Evolutionary conservation across 2,329 filamentous ascomycete genomes (phyloP).

Genomic region (Proliferodiscus dingleyae): DNA sequence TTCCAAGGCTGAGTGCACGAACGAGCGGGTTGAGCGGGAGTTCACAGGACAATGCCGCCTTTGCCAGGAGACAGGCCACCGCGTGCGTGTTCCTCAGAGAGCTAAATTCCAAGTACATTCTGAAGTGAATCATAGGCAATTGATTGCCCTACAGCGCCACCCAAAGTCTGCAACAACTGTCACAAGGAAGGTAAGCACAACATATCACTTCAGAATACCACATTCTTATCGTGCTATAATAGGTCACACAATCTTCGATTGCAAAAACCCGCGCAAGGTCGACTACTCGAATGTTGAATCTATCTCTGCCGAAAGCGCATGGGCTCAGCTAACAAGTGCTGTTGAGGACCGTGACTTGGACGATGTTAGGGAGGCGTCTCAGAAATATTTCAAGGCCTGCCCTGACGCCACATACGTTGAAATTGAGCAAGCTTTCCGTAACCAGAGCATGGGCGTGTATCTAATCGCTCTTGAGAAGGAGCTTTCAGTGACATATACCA

Average conservation of each 20-base stretch:
- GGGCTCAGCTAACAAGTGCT: slow-evolving; percentile 50
- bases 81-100: slow-evolving; percentile 24
- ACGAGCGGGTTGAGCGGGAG: slow-evolving; percentile 41
- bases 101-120: not conserved
- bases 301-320: slow-evolving; percentile 50
- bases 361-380: slow-evolving; percentile 54
- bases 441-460: slow-evolving; percentile 48
- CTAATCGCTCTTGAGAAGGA: slow-evolving; percentile 59
- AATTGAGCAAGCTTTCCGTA: slow-evolving; percentile 57
- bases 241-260: slow-evolving; percentile 52
- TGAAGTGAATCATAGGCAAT: slow-evolving; percentile 33
- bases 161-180: slow-evolving; percentile 57
- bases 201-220: not conserved
- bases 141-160: slow-evolving; percentile 58
- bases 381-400: slow-evolving; percentile 57
- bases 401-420: slow-evolving; percentile 54
- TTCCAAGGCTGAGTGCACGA: slow-evolving; percentile 59
- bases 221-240: slow-evolving; percentile 25
- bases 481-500: slow-evolving; percentile 53
- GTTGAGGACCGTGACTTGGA: slow-evolving; percentile 53
- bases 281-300: slow-evolving; percentile 47
- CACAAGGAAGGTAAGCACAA: slow-evolving; percentile 48
- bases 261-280: slow-evolving; percentile 55
- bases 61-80: slow-evolving; percentile 49
- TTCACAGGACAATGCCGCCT: slow-evolving; percentile 56